Evolutionary conservation across 345 rosid species (phyloP).

Genomic region (Eutrema yunnanense): DNA sequence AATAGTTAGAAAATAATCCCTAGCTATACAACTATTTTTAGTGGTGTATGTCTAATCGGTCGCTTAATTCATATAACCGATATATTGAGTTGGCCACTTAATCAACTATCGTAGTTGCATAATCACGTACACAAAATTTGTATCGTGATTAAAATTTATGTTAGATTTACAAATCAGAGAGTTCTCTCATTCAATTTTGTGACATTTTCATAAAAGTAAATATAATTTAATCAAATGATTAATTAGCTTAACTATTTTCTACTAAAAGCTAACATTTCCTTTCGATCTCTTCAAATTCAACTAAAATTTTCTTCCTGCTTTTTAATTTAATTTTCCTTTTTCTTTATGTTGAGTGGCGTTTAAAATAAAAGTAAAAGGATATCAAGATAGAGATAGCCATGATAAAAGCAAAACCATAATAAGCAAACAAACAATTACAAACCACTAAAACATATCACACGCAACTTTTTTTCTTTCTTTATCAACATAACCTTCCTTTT

Average conservation of each 20-base stretch:
- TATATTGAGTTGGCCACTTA: no score
- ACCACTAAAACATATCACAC: background rate
- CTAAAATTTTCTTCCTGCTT: background rate
- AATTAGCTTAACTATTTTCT: background rate
- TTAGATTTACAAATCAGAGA: background rate
- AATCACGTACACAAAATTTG: no score
- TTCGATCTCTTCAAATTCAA: background rate
- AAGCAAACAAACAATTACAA: background rate
- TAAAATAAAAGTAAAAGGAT: constrained; percentile 3
- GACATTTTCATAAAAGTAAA: background rate
- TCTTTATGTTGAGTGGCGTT: constrained; percentile 14
- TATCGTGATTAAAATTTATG: background rate
- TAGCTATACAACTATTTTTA: no score
- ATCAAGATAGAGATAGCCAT: constrained; percentile 11
- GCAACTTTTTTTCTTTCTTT: background rate
- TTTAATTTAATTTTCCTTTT: background rate
- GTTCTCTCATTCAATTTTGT: background rate
- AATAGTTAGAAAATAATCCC: no score
- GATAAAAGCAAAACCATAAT: constrained; percentile 8
- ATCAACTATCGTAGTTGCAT: no score
- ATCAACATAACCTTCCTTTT: background rate
- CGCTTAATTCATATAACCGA: no score
- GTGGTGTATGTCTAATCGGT: no score
- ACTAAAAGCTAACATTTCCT: background rate
- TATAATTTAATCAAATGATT: background rate